Evolutionary conservation across 2,329 filamentous ascomycete genomes (phyloP).

Genomic region (Hymenoscyphus fraxineus): DNA sequence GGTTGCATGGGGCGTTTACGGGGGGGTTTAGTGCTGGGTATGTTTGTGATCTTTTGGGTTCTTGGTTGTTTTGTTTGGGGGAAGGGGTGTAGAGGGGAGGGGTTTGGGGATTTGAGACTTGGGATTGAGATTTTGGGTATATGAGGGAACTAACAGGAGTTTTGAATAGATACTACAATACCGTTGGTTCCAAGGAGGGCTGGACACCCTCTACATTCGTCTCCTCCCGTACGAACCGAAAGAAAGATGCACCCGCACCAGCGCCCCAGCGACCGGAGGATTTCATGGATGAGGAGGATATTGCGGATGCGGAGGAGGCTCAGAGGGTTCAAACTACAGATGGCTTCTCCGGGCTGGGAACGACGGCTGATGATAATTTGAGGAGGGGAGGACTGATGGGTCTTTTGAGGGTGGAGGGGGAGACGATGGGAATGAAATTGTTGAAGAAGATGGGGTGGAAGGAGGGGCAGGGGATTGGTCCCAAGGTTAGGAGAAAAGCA

Average conservation of each 20-base stretch:
- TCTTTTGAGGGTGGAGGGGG: conserved; percentile 66
- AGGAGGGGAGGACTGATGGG: conserved; percentile 59
- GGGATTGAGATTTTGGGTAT: background rate
- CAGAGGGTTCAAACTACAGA: conserved; percentile 69
- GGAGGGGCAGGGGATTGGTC: conserved; percentile 87
- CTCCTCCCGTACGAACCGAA: conserved; percentile 78
- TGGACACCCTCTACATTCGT: conserved; percentile 92
- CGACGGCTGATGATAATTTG: conserved; percentile 52
- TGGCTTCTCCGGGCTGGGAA: conserved; percentile 72
- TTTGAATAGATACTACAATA: conserved; percentile 80
- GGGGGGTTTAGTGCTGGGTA: conserved; percentile 96
- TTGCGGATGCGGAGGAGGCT: conserved; percentile 79
- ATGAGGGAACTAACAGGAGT: background rate
- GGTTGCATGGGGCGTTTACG: conserved; percentile 93
- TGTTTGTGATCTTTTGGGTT: conserved; percentile 33
- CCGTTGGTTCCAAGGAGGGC: conserved; percentile 96
- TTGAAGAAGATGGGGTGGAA: conserved; percentile 94
- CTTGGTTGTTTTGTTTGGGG: background rate
- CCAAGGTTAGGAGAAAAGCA: conserved; percentile 73
- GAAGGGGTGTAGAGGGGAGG: background rate
- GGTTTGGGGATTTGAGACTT: background rate
- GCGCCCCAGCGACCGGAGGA: conserved; percentile 70
- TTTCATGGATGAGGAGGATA: conserved; percentile 97
- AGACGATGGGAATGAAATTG: conserved; percentile 83
- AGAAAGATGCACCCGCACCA: conserved; percentile 58